Conservation (phyloP, 257 asterid genomes). For the Nicotiana noctiflora region DNA sequence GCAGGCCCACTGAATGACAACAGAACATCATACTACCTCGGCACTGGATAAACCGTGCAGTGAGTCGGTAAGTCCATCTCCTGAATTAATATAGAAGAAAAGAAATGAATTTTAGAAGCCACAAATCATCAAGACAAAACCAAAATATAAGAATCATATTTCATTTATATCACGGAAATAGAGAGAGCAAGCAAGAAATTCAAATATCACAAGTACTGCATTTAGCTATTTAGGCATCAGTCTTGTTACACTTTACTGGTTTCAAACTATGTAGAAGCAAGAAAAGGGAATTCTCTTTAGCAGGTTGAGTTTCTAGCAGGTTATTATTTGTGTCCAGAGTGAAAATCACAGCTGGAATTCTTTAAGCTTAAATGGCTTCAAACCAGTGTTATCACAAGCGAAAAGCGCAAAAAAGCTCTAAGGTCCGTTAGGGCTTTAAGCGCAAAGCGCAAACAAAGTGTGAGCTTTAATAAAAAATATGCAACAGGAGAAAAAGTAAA, state of each 20-base stretch:
- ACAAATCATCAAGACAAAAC: background rate
- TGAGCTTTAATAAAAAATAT: no score
- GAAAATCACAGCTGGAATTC: background rate
- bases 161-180: background rate
- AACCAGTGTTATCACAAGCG: no score
- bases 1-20: background rate
- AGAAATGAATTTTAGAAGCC: background rate
- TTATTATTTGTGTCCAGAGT: background rate
- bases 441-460: no score
- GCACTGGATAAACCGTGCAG: conserved; percentile 62
- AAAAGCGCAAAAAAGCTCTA: no score
- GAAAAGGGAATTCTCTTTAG: background rate
- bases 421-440: no score
- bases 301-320: background rate
- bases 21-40: conserved; percentile 37
- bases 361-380: background rate
- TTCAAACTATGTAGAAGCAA: background rate
- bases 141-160: background rate
- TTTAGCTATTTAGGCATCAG: background rate
- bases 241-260: background rate
- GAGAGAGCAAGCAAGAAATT: background rate
- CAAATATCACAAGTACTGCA: background rate
- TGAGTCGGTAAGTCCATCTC: conserved; percentile 84
- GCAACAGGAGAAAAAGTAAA: no score
- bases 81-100: conserved; percentile 30